Percentiles rank a stretch among this genome's conserved stretches.
These are phyloP conservation scores for Vaccinium myrtillus DNA, from an alignment of 148 eudicot species.

Conservation along the genomic window DNA sequence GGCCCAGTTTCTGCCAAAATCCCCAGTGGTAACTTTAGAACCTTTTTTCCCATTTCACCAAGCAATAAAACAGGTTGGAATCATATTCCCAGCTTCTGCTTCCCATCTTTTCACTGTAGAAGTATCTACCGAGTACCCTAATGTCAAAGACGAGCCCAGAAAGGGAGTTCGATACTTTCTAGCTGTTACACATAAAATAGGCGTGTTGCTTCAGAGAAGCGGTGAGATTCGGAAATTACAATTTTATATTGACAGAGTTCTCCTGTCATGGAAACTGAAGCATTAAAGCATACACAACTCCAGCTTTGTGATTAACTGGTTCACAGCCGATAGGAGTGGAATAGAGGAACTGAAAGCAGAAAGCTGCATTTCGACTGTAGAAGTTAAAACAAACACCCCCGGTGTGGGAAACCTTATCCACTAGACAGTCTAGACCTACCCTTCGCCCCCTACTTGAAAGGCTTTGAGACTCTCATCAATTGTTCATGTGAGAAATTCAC, in stretches of 20 bases:
- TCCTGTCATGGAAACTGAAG: background rate
- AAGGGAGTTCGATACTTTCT: slow-evolving; percentile 13
- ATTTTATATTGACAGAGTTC: background rate
- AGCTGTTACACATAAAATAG: slow-evolving; percentile 11
- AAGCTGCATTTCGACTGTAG: background rate
- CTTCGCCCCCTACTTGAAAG: background rate
- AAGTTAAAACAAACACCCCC: background rate
- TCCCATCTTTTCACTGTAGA: background rate
- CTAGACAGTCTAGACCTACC: background rate
- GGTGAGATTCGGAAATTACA: background rate
- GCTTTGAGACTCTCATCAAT: background rate
- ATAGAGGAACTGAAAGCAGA: background rate
- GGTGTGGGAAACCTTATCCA: background rate
- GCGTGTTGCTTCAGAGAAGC: background rate
- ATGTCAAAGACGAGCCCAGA: background rate
- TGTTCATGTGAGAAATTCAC: background rate
- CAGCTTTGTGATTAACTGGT: background rate
- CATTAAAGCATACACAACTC: background rate
- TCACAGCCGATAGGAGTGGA: background rate
- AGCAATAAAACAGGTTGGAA: slow-evolving; percentile 5
- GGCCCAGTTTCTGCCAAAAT: slow-evolving; percentile 3
- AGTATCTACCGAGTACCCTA: background rate
- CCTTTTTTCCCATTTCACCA: too few species aligned
- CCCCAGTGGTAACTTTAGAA: background rate
- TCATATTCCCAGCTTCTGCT: slow-evolving; percentile 19